Base-by-base conservation (phyloP, 345 rosid genomes). In the Chamaenerion angustifolium region DNA sequence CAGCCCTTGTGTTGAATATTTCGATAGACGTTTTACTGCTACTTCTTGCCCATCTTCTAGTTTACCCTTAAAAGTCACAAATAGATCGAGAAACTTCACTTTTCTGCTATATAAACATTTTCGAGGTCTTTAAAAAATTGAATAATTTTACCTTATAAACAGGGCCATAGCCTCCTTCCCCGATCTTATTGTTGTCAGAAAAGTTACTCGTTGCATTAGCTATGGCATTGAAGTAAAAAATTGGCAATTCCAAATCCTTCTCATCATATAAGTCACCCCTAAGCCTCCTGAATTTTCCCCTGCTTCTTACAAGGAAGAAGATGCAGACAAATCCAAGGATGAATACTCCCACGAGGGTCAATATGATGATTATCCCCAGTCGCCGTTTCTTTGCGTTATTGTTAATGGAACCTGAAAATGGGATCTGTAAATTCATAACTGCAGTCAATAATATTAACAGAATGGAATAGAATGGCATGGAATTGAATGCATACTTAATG, bases 151-250 rank as follows among this genome's bases (percentile, higher is more conserved):
- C 60, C 66, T 27, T 52, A 56, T 71, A 75, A 31, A 75, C 72
- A 14, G 68, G 48, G 19, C 81, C 73, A 51, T 68, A 72, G 14
- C 77, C 81, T 7, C 75, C 81, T 12, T 51, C 43, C 10, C 77
- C 81, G n/a, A 72, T 25, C 43, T 44, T 43, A 51, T 72, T 72
- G 5, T 42, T 46, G 3, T 45, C 16, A 0, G 71, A 66, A 54
- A 72, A 76, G 52, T 55, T 46, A 49, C 61, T 11, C 0, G 81
- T 71, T 1, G 81, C 77, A 40, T 16, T 45, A n/a, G 56, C 45
- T 21, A 75, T 49, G 10, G 61, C 53, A 21, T 14, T 31, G 13
- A 71, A 61, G 45, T 68, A 59, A 45, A 63, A 62, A 15, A 48
- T 18, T 8, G 68, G 67, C 16, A 70, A 47, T 21, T 72, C 68